phyloP scores from a whole-genome alignment of 495 filamentous ascomycete genomes.

The Bombardia bombarda region DNA sequence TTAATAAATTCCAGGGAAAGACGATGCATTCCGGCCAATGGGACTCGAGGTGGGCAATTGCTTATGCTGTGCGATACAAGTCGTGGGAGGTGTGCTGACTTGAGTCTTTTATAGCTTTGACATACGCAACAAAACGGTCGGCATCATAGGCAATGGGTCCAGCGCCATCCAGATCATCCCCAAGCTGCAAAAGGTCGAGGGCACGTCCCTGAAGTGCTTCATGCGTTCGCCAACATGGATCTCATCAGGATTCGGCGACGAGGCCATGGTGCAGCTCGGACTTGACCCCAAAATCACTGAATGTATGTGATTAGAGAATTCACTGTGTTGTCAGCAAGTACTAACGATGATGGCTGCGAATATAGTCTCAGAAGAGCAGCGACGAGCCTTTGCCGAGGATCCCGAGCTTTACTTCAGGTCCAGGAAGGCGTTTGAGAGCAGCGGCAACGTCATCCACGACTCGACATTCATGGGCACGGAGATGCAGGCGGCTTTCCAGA shows the following conservation, averaged over 20 bases:
- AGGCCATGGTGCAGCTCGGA: constrained; percentile 31
- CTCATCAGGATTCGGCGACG: constrained; percentile 30
- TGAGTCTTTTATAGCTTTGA: constrained; percentile 29
- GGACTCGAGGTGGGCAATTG: constrained; percentile 32
- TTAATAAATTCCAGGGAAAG: constrained; percentile 47
- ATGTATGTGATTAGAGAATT: constrained; percentile 19
- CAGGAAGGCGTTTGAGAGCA: constrained; percentile 33
- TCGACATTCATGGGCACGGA: constrained; percentile 23
- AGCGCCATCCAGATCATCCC: constrained; percentile 68
- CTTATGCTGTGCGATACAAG: not conserved
- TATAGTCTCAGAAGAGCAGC: constrained; percentile 29
- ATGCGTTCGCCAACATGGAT: constrained; percentile 66
- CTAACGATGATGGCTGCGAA: not conserved
- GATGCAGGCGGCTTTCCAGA: constrained; percentile 21
- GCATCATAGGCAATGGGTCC: constrained; percentile 50
- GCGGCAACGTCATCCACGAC: constrained; percentile 30
- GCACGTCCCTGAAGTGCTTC: constrained; percentile 52
- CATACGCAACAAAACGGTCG: constrained; percentile 43
- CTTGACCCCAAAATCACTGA: constrained; percentile 25
- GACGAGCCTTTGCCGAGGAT: constrained; percentile 19
- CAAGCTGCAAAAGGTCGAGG: constrained; percentile 47
- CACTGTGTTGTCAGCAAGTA: not conserved
- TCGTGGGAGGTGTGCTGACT: not conserved
- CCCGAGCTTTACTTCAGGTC: constrained; percentile 25
- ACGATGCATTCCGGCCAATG: constrained; percentile 48